A percentile compares a stretch with the other conserved stretches of the same genome.
phyloP scores from a whole-genome alignment of 2,329 filamentous ascomycete genomes.

The Chalaropsis thielavioides region DNA sequence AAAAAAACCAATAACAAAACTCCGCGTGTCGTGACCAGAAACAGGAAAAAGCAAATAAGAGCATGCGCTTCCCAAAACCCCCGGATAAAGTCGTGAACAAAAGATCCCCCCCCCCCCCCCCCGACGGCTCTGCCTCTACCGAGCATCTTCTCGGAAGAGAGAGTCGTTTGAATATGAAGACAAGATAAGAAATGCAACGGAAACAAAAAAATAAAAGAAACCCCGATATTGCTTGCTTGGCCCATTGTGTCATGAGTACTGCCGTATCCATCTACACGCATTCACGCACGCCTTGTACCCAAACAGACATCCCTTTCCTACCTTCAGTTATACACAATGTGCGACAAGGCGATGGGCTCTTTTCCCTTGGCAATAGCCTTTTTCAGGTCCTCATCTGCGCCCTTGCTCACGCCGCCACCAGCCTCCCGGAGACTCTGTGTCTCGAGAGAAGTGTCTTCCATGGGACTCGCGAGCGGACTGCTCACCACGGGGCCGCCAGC shows the following conservation, averaged over 20 bases:
- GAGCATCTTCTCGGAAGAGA: background rate
- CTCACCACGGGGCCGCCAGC: conserved; percentile 39
- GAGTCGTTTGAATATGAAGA: background rate
- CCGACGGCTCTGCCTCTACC: too few relatives aligned
- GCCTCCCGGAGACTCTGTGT: background rate
- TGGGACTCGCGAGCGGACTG: conserved; percentile 48
- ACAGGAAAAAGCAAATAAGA: background rate
- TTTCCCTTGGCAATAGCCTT: background rate
- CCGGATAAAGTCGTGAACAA: background rate
- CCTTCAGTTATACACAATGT: conserved; percentile 5
- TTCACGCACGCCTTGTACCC: too few relatives aligned
- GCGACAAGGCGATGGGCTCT: background rate
- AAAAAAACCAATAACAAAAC: background rate
- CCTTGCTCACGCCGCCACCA: background rate
- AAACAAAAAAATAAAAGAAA: background rate
- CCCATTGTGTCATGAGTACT: background rate
- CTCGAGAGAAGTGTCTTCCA: conserved; percentile 24
- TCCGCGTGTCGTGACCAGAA: background rate
- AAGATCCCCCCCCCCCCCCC: background rate
- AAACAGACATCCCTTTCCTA: background rate
- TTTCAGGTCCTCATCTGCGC: background rate
- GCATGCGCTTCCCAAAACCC: background rate
- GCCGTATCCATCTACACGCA: background rate
- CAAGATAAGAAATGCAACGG: too few relatives aligned
- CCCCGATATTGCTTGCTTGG: background rate